Base-by-base conservation (phyloP, 2,329 filamentous ascomycete species). In the Fusarium acutatum region DNA sequence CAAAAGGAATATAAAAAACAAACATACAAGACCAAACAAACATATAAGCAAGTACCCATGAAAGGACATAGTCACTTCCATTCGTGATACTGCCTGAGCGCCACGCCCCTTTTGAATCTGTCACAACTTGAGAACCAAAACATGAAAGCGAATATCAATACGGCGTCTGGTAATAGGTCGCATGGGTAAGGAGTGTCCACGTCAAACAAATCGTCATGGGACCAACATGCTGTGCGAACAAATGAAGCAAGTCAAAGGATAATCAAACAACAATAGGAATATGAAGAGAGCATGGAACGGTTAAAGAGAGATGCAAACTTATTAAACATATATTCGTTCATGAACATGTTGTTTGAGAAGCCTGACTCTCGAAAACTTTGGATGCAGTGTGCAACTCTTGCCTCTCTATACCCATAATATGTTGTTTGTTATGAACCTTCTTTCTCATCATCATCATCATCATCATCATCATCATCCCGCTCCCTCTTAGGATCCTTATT, bases 401-500 rank as follows among this genome's bases (percentile, higher is more conserved):
- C 32, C 30, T 50, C 47, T 34, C 50, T 46, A 44, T 40, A 26
- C 32, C 32, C 50, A 28, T 22, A 24, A 38, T 59, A 30, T 26
- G n/a, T 43, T 43, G 20, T 32, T 49, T 11, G 12, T 40, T 28
- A 40, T 38, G 37, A 40, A 38, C 35, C 28, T 49, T 60, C 67
- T 17, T 60, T 52, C 50, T 49, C 37, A 56, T 56, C 47, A 37
- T 43, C 35, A 24, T 50, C 58, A 41, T 37, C n/a, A n/a, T n/a
- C n/a, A n/a, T 49, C 37, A 56, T 56, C 47, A 37, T 43, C 32
- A 26, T 46, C 59, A 43, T 63, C 50, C 30, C 64, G 60, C 38
- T 56, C 59, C 44, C 62, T 43, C 20, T 76, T 67, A 14, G 67
- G 63, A 44, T 71, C 62, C 40, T 64, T 64, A 26, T 64, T 67